Base-by-base conservation (phyloP, 2,329 filamentous ascomycete species). In the Penicillium sp. region DNA sequence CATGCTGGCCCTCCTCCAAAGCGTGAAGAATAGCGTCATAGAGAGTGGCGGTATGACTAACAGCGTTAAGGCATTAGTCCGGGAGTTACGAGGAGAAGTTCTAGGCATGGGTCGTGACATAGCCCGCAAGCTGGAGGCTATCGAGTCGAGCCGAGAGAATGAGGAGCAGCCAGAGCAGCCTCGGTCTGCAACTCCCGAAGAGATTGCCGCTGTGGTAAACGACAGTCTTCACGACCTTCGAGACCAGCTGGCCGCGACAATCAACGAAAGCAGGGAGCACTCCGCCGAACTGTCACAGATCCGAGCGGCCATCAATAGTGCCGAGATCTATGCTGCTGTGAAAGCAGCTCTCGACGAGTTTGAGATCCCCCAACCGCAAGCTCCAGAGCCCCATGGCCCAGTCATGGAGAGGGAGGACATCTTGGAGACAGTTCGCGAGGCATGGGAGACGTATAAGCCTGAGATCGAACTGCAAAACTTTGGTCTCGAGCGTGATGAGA, bases 21-120 rank as follows among this genome's bases (percentile, higher is more conserved):
- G 89, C 59, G 90, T 98, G 73, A 97, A 96, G 73, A 92, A 96
- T 72, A 96, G 92, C 67, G 90, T 97, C 58, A 84, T 91, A 0
- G 91, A 96, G 74, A 88, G 91, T 42, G 94, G 94, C 59, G 92
- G 93, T 5, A 84, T 97, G 54, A 96, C 92, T 1, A 92, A 92
- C 57, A 92, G 96, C 73, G 91, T 96, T 64, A 98, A 98, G 76
- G 88, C 91, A 4, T 83, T 96, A 8, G 90, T 97, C 8, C 88
- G 92, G 25, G 93, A 97, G 70, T 83, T 98, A 38, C 88, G 94
- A 22, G 93, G 92, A 2, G 94, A 98, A 73, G 92, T 98, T 8
- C 83, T 97, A 4, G 93, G 92, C 3, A 97, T 97, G 93, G 94
- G 94, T 4, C 85, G 94, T 58, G 92, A 97, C 66, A 86, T 98